Base-by-base conservation (phyloP, 2,329 filamentous ascomycete genomes). In the Trichoderma gracile region DNA sequence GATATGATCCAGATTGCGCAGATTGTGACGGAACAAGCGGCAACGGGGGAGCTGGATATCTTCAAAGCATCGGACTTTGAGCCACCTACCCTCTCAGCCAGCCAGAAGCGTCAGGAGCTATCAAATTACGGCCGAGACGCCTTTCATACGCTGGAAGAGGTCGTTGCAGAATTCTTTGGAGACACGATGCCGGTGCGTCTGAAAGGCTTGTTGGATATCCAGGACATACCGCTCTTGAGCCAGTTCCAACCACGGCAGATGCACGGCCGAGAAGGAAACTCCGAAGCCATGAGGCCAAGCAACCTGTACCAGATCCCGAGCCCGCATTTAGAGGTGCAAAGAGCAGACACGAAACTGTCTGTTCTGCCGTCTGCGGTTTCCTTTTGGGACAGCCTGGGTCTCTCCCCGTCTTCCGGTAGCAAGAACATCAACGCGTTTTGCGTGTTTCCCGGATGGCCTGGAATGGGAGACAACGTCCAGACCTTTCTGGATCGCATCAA, bases 371-470 rank as follows among this genome's bases (percentile, higher is more conserved):
- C 91, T 0, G 89, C 90, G 0, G 79, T 94, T 21, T 79, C 83
- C 1, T 96, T 95, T 71, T 96, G 92, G 92, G 91, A 95, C 72
- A 87, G 88, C 53, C 78, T 96, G 19, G 90, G 91, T 0, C 81
- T 96, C 1, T 86, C 86, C 1, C 92, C 92, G 3, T 85, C 86
- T 9, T 86, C 86, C 65, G 89, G 90, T 0, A 72, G 80, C 8
- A 96, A 96, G 74, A 86, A 94, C 66, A 78, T 95, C 33, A 82
- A 84, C 42, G 84, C 87, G 0, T 84, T 91, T 54, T 92, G 89
- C 71, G 79, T 95, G 2, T 90, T 89, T 67, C 91, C 91, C 0
- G 80, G 83, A 57, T 85, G 85, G 70, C 83, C 84, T 30, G 87
- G 89, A 1, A 78, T 94, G 69, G 75, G 79, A 43, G 84, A 86